Percentiles rank a stretch among this genome's conserved stretches.
Evolutionary conservation across 2,329 filamentous ascomycete genomes (phyloP).

Genomic region (Rhinocladiella similis): DNA sequence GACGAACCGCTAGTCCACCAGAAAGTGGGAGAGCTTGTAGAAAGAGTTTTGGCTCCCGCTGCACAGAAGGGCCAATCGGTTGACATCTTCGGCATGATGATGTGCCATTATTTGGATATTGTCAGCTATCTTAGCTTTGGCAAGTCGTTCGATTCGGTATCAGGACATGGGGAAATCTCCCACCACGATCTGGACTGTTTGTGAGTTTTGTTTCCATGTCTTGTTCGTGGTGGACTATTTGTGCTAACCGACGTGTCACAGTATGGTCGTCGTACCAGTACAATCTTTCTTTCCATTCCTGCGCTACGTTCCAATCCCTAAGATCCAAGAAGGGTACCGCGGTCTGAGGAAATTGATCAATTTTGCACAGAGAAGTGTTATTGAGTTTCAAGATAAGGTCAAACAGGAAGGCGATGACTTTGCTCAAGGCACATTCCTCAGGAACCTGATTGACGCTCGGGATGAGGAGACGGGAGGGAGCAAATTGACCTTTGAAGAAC

Average conservation of each 20-base stretch:
- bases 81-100: conserved; percentile 6
- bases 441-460: conserved; percentile 11
- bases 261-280: conserved; percentile 6
- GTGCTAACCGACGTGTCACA: too few relatives aligned
- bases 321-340: conserved; percentile 11
- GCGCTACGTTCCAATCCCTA: conserved; percentile 11
- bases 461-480: conserved; percentile 4
- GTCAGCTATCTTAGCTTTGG: conserved; percentile 10
- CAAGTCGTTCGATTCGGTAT: conserved; percentile 12
- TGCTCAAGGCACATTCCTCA: conserved; percentile 11
- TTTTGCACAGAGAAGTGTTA: conserved; percentile 5
- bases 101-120: conserved; percentile 14
- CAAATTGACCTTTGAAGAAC: conserved; percentile 9
- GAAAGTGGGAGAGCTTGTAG: conserved; percentile 1
- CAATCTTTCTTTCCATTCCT: conserved; percentile 12
- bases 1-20: conserved; percentile 6
- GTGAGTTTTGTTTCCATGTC: too few relatives aligned
- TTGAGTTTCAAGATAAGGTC: conserved; percentile 1
- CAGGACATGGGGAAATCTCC: not conserved
- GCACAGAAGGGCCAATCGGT: not conserved
- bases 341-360: conserved; percentile 10
- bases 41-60: not conserved
- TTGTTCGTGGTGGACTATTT: too few relatives aligned
- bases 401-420: not conserved
- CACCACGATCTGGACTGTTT: conserved; percentile 11